Base-by-base conservation (phyloP, 2,329 filamentous ascomycete species). In the Truncatella angustata region DNA sequence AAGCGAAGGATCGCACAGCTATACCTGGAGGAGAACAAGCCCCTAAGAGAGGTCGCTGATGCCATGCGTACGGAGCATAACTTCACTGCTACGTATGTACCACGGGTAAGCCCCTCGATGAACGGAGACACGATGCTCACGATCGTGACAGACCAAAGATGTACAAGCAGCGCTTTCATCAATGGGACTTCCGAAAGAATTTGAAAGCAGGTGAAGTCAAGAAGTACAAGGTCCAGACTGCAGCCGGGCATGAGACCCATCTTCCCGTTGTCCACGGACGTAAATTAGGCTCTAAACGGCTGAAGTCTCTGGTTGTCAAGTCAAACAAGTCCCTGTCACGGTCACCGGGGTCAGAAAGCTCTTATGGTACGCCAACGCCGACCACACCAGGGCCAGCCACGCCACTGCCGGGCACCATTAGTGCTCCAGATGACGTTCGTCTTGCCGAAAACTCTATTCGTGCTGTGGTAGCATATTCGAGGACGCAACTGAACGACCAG, bases 121-220 rank as follows among this genome's bases (percentile, higher is more conserved):
- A 7, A 20, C 36, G 20, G 42, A 45, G 43, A 28, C 14, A 11
- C 14, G 40, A 28, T 10, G 35, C 35, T 32, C 23, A 65, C 55
- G 32, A 30, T 32, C 14, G 9, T 36, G 32, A 30, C 46, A 79
- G 77, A 16, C 75, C 77, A 16, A 78, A 79, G 56, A 80, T 80
- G 77, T 80, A 80, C 63, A 80, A 80, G 60, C 78, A 76, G n/a
- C 68, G 77, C 21, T 79, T 79, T 58, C 77, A 77, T 12, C 75
- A 79, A 55, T 80, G 77, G 77, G 76, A 76, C 0, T 80, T 80
- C 55, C 76, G 76, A 36, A 80, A 80, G 65, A 79, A 80, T 53
- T 20, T 46, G 26, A 32, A 32, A 28, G 30, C 26, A 21, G 43
- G 30, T 5, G 43, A 46, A 14, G 26, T 35, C 4, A 46, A 46